These are phyloP conservation scores for Didymella exigua DNA, from an alignment of 2,329 filamentous ascomycete genomes.

Conservation along the genomic window DNA sequence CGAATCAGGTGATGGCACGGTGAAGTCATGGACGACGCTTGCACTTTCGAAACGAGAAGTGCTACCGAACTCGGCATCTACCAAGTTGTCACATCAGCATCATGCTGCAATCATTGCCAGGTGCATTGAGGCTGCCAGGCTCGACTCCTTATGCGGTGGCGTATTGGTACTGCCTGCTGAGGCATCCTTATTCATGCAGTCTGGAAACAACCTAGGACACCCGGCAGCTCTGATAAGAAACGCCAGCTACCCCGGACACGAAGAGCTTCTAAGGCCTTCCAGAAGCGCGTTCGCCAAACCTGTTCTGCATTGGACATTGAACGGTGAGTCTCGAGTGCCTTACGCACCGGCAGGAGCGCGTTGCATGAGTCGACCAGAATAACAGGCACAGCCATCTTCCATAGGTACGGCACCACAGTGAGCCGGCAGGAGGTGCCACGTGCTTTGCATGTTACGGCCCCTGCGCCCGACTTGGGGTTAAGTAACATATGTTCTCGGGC, in stretches of 20 bases:
- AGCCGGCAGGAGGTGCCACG: conserved; percentile 9
- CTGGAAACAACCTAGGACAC: background rate
- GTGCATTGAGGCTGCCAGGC: conserved; percentile 10
- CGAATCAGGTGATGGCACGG: conserved; percentile 13
- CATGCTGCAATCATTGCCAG: conserved; percentile 4
- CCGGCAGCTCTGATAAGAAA: background rate
- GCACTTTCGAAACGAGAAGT: conserved; percentile 26
- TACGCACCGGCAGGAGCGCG: background rate
- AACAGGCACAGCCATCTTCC: conserved; percentile 13
- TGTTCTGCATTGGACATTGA: background rate
- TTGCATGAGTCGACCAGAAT: conserved; percentile 10
- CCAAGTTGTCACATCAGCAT: conserved; percentile 22
- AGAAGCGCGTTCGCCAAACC: conserved; percentile 11
- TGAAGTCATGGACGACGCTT: conserved; percentile 9
- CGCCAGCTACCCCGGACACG: conserved; percentile 15
- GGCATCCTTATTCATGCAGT: conserved; percentile 4
- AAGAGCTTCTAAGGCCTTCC: conserved; percentile 9
- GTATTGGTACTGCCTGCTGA: background rate
- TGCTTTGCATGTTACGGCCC: conserved; percentile 13
- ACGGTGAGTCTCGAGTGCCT: conserved; percentile 1
- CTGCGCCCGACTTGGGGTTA: conserved; percentile 2
- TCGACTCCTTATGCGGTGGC: conserved; percentile 7
- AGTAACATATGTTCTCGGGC: background rate
- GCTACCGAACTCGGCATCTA: conserved; percentile 19
- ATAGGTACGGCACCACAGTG: background rate